phyloP scores from a whole-genome alignment of 192 early-diverging fungal species.

The Coemansia pectinata region DNA sequence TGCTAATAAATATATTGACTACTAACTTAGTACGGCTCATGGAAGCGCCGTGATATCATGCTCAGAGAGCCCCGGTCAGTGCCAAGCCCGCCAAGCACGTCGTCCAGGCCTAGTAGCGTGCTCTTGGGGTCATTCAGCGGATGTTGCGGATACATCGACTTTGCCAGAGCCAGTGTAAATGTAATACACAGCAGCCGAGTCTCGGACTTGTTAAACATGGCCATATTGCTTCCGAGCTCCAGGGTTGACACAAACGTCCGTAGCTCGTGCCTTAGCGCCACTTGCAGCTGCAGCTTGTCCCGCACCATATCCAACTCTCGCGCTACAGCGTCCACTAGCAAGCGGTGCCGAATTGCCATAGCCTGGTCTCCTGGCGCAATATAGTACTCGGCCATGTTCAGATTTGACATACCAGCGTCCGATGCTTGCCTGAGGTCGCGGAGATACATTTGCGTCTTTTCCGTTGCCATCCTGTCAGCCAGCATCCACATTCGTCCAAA shows the following conservation, averaged over 20 bases:
- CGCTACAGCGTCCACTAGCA: slow-evolving; percentile 16
- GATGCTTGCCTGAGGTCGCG: slow-evolving; percentile 14
- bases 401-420: not conserved
- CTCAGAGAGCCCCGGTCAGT: slow-evolving; percentile 26
- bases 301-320: slow-evolving; percentile 25
- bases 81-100: slow-evolving; percentile 15
- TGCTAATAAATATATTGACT: not conserved
- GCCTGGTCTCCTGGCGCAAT: slow-evolving; percentile 31
- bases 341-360: slow-evolving; percentile 39
- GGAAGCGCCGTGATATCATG: slow-evolving; percentile 34
- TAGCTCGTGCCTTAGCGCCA: slow-evolving; percentile 20
- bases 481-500: slow-evolving; percentile 53
- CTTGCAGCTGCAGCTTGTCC: slow-evolving; percentile 13
- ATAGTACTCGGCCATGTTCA: slow-evolving; percentile 22
- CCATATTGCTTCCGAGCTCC: slow-evolving; percentile 48
- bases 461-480: slow-evolving; percentile 35
- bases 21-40: slow-evolving; percentile 31
- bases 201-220: slow-evolving; percentile 31
- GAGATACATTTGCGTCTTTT: slow-evolving; percentile 23
- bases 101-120: slow-evolving; percentile 14
- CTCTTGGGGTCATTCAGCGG: slow-evolving; percentile 1
- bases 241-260: slow-evolving; percentile 41
- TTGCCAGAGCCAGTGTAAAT: slow-evolving; percentile 34
- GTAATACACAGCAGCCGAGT: slow-evolving; percentile 29
- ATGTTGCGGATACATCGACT: slow-evolving; percentile 9